Evolutionary conservation across 148 eudicot species (phyloP), one percentile per base, ranked within the genome.

Genomic region (Spergularia bocconei): DNA sequence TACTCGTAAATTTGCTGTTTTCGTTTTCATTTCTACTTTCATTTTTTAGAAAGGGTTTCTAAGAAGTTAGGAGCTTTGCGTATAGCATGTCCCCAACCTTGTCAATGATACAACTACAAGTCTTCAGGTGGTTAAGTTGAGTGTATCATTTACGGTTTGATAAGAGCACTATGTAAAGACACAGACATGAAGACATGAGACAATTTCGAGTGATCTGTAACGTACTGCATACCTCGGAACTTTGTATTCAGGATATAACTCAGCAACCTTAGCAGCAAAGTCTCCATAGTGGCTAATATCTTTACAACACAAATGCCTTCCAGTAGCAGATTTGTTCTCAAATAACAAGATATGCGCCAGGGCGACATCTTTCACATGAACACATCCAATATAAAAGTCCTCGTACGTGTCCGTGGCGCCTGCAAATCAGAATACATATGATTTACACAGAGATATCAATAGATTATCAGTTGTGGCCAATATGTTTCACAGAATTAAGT

Each of bases 291-390:
- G 94, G 54, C 86, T 76, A 63, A 91, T 84, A 39, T 90, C 89
- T 84, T 88, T 88, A 54, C 90, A 87, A 71, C 98, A 93, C 72
- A 88, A 47, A 79, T 93, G 97, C 69, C 93, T 84, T 77, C 93
- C 98, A 14, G 75, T 79, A 10, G 97, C 91, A 19, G 87, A 69
- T 63, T 81, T 78, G 84, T 88, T 93, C 67, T 93, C 98, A 74
- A 82, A 93, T 19, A 87, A 82, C 82, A 93, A 71, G 61, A 88
- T 93, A 73, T 93, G 98, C 13, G 98, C 93, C 70, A 87, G 72
- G n/a, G 92, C 93, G 52, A 93, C 93, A 81, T 93, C 93, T 76
- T 89, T 89, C 15, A 93, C 92, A 80, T 93, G 93, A 11, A 89
- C 88, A 58, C 81, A 82, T 77, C 97, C 98, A 89, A 89, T 88